phyloP scores from a whole-genome alignment of 768 basidiomycete genomes.

The Astraeus odoratus region DNA sequence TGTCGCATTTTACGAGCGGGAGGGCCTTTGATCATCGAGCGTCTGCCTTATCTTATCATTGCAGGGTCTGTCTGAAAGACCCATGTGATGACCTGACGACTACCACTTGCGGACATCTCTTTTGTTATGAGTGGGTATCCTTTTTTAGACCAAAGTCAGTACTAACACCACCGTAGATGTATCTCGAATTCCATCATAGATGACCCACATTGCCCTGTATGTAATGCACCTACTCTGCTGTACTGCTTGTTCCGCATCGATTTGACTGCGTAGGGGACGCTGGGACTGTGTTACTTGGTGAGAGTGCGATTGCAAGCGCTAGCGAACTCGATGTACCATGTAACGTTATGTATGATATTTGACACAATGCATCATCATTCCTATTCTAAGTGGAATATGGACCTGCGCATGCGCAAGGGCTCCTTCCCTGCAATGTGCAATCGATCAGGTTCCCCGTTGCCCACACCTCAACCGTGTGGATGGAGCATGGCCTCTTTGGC shows the following conservation, averaged over 20 bases:
- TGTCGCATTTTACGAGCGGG: conserved; percentile 2
- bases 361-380: too few relatives aligned
- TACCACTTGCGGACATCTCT: conserved; percentile 59
- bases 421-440: background rate
- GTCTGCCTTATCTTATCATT: conserved; percentile 30
- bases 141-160: background rate
- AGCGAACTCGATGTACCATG: too few relatives aligned
- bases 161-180: conserved; percentile 32
- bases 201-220: conserved; percentile 45
- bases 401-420: too few relatives aligned
- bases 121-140: conserved; percentile 39
- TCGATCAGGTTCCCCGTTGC: background rate
- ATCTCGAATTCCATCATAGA: conserved; percentile 44
- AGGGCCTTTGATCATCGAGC: conserved; percentile 6
- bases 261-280: conserved; percentile 18
- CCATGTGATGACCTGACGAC: conserved; percentile 49
- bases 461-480: background rate
- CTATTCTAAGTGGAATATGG: too few relatives aligned
- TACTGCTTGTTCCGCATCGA: conserved; percentile 54
- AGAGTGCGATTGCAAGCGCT: background rate
- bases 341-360: too few relatives aligned
- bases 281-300: background rate
- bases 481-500: background rate
- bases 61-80: conserved; percentile 43
- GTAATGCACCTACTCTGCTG: conserved; percentile 42